Evolutionary conservation across 768 basidiomycete species (phyloP).

Genomic region (Leccinum subgranulosum): DNA sequence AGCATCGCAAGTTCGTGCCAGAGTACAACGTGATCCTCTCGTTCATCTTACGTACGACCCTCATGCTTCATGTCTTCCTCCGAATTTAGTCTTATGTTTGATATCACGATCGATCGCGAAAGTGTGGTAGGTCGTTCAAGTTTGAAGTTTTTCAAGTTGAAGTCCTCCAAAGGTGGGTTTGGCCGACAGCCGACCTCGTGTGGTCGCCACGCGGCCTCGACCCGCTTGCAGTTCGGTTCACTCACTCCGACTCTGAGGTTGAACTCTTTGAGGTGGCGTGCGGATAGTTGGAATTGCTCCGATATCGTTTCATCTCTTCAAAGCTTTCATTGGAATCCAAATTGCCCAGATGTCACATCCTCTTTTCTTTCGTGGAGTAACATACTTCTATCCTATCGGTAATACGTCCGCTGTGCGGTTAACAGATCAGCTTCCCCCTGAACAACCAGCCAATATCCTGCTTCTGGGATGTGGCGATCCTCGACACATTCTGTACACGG

Average conservation of each 20-base stretch:
- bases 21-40: neutral
- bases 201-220: neutral
- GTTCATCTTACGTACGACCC: too few relatives aligned
- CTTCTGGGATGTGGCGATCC: slow-evolving; percentile 59
- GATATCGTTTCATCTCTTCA: neutral
- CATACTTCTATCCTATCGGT: slow-evolving; percentile 57
- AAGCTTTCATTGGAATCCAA: neutral
- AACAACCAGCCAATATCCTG: slow-evolving; percentile 45
- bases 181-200: neutral
- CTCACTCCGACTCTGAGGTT: neutral
- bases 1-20: too few relatives aligned
- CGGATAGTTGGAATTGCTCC: neutral
- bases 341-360: slow-evolving; percentile 22
- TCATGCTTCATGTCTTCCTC: neutral
- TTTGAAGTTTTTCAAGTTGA: neutral
- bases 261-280: neutral
- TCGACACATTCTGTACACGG: slow-evolving; percentile 50
- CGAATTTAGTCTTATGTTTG: too few relatives aligned
- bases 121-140: neutral
- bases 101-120: neutral
- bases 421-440: slow-evolving; percentile 45
- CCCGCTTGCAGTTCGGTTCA: neutral
- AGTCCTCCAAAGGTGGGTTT: too few relatives aligned
- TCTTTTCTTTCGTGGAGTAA: slow-evolving; percentile 26
- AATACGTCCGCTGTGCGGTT: slow-evolving; percentile 55